Percentiles rank a stretch among this genome's conserved stretches.
phyloP scores from a whole-genome alignment of 2,329 filamentous ascomycete genomes.

The Apiospora arundinis region DNA sequence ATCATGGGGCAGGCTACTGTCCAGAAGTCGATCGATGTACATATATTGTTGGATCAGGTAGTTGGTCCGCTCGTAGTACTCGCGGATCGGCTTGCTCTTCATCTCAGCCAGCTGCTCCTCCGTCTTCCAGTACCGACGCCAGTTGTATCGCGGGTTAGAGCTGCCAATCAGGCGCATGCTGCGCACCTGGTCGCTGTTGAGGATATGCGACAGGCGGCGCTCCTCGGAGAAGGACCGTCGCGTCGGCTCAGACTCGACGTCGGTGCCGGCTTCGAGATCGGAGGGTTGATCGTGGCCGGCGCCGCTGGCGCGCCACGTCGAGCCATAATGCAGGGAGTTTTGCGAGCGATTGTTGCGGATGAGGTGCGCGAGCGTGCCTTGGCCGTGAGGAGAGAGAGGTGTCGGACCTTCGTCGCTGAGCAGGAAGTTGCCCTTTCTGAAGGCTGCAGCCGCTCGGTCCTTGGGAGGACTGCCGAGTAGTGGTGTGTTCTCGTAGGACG shows the following conservation, averaged over 20 bases:
- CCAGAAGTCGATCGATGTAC: conserved; percentile 89
- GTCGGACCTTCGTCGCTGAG: conserved; percentile 35
- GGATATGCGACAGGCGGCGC: conserved; percentile 63
- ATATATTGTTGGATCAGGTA: conserved; percentile 88
- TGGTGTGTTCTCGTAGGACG: conserved; percentile 21
- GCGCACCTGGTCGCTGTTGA: conserved; percentile 75
- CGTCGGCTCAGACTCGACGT: conserved; percentile 48
- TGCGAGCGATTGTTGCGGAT: conserved; percentile 36
- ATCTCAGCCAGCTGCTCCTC: conserved; percentile 76
- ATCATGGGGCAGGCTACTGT: conserved; percentile 90
- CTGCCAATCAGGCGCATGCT: conserved; percentile 89
- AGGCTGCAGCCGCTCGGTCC: conserved; percentile 27
- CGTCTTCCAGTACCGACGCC: conserved; percentile 86
- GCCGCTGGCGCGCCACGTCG: conserved; percentile 33
- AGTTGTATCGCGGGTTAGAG: conserved; percentile 83
- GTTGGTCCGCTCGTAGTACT: conserved; percentile 91
- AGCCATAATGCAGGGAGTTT: conserved; percentile 35
- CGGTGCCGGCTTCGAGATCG: conserved; percentile 34
- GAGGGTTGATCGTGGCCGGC: conserved; percentile 24
- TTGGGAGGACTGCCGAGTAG: conserved; percentile 32
- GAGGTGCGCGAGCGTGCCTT: conserved; percentile 37
- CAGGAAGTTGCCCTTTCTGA: conserved; percentile 24
- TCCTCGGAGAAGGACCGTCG: conserved; percentile 58
- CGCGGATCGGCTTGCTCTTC: conserved; percentile 71
- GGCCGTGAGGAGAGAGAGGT: conserved; percentile 33